Evolutionary conservation across 2,329 filamentous ascomycete genomes (phyloP).

Genomic region (Teratosphaeria pseudoeucalypti): DNA sequence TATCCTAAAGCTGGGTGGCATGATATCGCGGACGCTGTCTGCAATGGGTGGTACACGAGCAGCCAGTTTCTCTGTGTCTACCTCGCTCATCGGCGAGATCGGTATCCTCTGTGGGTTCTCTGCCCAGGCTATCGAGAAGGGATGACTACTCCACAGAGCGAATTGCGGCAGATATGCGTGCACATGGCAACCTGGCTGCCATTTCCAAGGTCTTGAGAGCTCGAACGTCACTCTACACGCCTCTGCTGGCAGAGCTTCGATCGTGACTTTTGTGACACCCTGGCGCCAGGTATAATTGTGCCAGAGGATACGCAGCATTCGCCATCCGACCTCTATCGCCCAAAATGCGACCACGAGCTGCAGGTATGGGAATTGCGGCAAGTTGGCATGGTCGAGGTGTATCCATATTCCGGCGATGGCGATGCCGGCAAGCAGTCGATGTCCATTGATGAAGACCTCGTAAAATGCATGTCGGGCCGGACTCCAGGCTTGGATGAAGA

Average conservation of each 20-base stretch:
- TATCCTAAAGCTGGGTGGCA: not conserved
- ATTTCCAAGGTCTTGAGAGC: conserved; percentile 43
- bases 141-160: conserved; percentile 34
- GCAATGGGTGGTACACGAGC: conserved; percentile 1
- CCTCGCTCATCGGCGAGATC: conserved; percentile 17
- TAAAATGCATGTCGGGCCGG: conserved; percentile 90
- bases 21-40: not conserved
- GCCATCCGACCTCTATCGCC: conserved; percentile 51
- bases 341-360: conserved; percentile 66
- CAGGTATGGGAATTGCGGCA: conserved; percentile 65
- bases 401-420: conserved; percentile 64
- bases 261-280: conserved; percentile 41
- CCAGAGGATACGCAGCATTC: conserved; percentile 40
- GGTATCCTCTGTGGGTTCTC: conserved; percentile 20
- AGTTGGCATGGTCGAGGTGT: conserved; percentile 58
- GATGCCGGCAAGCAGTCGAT: conserved; percentile 64
- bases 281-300: conserved; percentile 43
- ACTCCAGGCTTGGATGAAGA: conserved; percentile 63
- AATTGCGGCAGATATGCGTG: conserved; percentile 48
- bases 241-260: conserved; percentile 50
- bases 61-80: conserved; percentile 26
- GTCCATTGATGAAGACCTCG: conserved; percentile 84
- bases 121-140: conserved; percentile 42
- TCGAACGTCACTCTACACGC: conserved; percentile 52
- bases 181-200: conserved; percentile 48